These are phyloP conservation scores for Pichia occidentalis DNA, from an alignment of 805 yeast species.

Conservation along the genomic window DNA sequence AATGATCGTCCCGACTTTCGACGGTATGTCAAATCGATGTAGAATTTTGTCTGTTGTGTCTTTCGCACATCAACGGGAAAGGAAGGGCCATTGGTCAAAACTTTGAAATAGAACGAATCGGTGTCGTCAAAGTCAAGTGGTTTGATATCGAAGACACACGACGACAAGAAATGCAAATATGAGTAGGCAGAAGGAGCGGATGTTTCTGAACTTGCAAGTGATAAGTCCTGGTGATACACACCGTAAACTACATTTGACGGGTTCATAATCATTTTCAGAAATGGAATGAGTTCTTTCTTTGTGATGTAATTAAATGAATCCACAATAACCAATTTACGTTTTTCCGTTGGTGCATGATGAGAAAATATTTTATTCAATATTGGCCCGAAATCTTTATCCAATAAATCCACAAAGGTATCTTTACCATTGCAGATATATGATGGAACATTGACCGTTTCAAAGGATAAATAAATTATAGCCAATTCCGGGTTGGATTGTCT, in stretches of 20 bases:
- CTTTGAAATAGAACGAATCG: slow-evolving; percentile 3
- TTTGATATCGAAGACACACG: slow-evolving; percentile 57
- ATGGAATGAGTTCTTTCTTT: slow-evolving; percentile 36
- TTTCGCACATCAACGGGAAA: slow-evolving; percentile 10
- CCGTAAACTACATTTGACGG: slow-evolving; percentile 42
- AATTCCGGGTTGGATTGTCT: slow-evolving; percentile 19
- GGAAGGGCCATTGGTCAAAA: slow-evolving; percentile 4
- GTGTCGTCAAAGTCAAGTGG: slow-evolving; percentile 32
- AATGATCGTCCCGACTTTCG: slow-evolving; percentile 82
- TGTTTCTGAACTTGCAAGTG: slow-evolving; percentile 14
- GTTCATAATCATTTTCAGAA: slow-evolving; percentile 28
- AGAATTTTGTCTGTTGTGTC: slow-evolving; percentile 27
- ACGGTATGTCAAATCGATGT: slow-evolving; percentile 52
- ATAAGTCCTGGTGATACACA: slow-evolving; percentile 39
- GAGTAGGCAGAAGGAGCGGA: slow-evolving; percentile 21
- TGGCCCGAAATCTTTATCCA: slow-evolving; percentile 13
- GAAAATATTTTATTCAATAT: slow-evolving; percentile 9
- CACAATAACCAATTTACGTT: slow-evolving; percentile 38
- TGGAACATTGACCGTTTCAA: slow-evolving; percentile 57
- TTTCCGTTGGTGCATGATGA: slow-evolving; percentile 1
- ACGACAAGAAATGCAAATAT: slow-evolving; percentile 60
- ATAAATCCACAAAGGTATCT: slow-evolving; percentile 42
- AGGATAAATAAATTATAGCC: slow-evolving; percentile 52
- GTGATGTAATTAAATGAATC: slow-evolving; percentile 62
- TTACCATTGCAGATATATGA: slow-evolving; percentile 29